Base-by-base conservation (phyloP, 2,329 filamentous ascomycete species). In the Endocalyx cinctus region DNA sequence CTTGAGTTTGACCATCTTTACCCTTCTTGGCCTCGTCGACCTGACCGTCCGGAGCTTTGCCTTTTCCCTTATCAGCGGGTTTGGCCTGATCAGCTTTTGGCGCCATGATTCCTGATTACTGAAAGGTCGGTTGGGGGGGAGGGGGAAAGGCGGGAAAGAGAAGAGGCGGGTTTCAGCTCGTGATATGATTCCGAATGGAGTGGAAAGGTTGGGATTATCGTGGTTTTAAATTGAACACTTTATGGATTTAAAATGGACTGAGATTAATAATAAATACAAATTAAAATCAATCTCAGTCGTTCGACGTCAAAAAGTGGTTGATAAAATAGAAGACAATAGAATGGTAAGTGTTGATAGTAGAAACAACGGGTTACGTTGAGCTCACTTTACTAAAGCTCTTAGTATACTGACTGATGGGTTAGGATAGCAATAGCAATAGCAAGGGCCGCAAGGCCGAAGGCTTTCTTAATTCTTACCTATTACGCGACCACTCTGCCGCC, bases 41-140 rank as follows among this genome's bases (percentile, higher is more conserved):
- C 54, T 84, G 70, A 52, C 77, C 76, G 38, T 87, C 82, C 42
- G 81, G 73, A 44, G 82, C 87, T 73, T 97, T 98, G 60, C 80
- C 90, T 74, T 98, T 98, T 67, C 88, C 89, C 77, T 97, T 97
- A 67, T 95, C 87, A 62, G 80, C 76, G 60, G 83, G 71, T 66
- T 84, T 86, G 63, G 84, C 75, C 73, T 82, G 77, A 68, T 94
- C 86, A 70, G 83, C 87, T 67, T 94, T 87, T 74, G 94, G 86
- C 69, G 89, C 89, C 92, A 97, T 95, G 67, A 23, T 23, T 23
- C n/a, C n/a, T n/a, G n/a, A n/a, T n/a, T n/a, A n/a, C n/a, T n/a
- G n/a, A n/a, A n/a, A n/a, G n/a, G n/a, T n/a, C n/a, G n/a, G n/a
- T n/a, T n/a, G n/a, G n/a, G n/a, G n/a, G n/a, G n/a, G n/a, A n/a